Percentiles rank a stretch among this genome's conserved stretches.
Evolutionary conservation across 805 yeast genomes (phyloP).

Genomic region (Yueomyces sinensis): DNA sequence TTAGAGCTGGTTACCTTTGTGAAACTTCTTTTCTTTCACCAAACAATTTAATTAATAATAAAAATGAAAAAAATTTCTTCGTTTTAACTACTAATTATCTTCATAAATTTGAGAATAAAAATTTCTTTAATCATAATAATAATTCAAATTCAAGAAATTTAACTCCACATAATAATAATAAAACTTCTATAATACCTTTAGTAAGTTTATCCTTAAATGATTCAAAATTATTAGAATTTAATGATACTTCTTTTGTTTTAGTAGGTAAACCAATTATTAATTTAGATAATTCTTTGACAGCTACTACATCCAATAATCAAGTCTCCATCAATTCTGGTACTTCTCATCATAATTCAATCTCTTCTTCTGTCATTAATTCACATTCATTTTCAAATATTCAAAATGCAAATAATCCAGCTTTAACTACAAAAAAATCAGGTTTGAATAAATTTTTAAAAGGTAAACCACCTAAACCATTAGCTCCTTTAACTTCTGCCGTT

Average conservation of each 20-base stretch:
- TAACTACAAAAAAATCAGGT: conserved; percentile 9
- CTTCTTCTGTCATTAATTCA: not conserved
- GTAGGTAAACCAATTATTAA: conserved; percentile 22
- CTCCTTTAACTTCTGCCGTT: not conserved
- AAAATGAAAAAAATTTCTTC: conserved; percentile 8
- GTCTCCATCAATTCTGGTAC: not conserved
- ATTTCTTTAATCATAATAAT: conserved; percentile 10
- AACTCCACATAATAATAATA: not conserved
- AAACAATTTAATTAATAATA: conserved; percentile 26
- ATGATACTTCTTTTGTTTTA: conserved; percentile 28
- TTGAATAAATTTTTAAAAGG: conserved; percentile 11
- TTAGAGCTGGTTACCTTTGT: conserved; percentile 45
- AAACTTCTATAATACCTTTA: conserved; percentile 17
- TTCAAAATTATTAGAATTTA: conserved; percentile 20
- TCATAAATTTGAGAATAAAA: conserved; percentile 45
- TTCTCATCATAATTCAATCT: not conserved
- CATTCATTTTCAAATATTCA: not conserved
- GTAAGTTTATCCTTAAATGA: conserved; percentile 29
- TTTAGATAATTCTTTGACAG: not conserved
- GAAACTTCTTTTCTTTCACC: conserved; percentile 36
- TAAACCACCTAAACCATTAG: not conserved
- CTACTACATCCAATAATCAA: not conserved
- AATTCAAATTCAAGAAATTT: not conserved
- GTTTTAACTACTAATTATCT: conserved; percentile 54
- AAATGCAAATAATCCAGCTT: conserved; percentile 4